These are phyloP conservation scores for Begonia fuchsioides DNA, from an alignment of 306 rosid genomes.

Conservation along the genomic window DNA sequence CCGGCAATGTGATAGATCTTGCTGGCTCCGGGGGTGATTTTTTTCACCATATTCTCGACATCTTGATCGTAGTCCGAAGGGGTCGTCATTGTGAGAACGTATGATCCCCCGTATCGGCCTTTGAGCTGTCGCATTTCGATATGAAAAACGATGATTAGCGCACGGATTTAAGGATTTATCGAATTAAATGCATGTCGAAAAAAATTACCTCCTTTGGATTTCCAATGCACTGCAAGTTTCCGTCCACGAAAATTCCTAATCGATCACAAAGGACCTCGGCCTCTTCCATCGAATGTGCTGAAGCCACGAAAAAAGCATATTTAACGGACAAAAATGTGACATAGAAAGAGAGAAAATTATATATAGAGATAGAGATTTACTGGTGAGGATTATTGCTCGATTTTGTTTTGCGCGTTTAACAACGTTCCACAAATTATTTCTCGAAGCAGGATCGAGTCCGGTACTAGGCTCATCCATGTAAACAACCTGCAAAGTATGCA, in stretches of 20 bases:
- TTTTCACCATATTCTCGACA: slow-evolving; percentile 52
- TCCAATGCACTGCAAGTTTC: slow-evolving; percentile 86
- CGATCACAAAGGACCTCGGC: slow-evolving; percentile 84
- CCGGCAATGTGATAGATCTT: slow-evolving; percentile 73
- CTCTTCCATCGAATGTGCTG: slow-evolving; percentile 98
- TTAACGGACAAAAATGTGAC: background rate
- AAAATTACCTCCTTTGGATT: slow-evolving; percentile 70
- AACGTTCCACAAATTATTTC: slow-evolving; percentile 75
- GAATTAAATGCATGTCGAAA: too few relatives aligned
- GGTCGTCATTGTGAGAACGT: slow-evolving; percentile 81
- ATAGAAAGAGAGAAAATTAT: slow-evolving; percentile 2
- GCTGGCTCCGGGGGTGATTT: slow-evolving; percentile 51
- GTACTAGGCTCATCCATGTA: slow-evolving; percentile 95
- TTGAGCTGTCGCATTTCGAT: slow-evolving; percentile 39
- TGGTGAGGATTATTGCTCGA: slow-evolving; percentile 84
- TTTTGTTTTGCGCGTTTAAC: slow-evolving; percentile 70
- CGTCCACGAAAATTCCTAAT: slow-evolving; percentile 71
- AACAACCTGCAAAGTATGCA: slow-evolving; percentile 40
- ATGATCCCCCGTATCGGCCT: slow-evolving; percentile 85
- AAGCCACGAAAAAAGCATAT: slow-evolving; percentile 12
- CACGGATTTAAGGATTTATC: too few relatives aligned
- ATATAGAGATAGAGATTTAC: slow-evolving; percentile 24
- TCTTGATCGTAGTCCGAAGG: slow-evolving; percentile 44
- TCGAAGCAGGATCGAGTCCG: slow-evolving; percentile 83
- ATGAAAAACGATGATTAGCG: background rate